A percentile compares a stretch with the other conserved stretches of the same genome.
Evolutionary conservation across 257 asterid genomes (phyloP).

Genomic region (Primulina tabacum): DNA sequence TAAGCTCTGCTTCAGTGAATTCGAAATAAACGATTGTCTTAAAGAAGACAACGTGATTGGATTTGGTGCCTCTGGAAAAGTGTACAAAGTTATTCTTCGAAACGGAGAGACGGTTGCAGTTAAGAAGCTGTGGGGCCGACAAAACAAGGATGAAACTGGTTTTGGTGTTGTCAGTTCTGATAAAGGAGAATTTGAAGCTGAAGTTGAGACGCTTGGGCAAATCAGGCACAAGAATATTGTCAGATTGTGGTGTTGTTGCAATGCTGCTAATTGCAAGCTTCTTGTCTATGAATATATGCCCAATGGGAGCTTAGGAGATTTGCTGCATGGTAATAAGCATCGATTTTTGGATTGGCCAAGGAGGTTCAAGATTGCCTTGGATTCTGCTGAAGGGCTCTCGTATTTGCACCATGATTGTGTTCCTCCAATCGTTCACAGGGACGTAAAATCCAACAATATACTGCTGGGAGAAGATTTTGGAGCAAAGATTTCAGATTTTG

Average conservation of each 20-base stretch:
- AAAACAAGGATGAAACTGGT: conserved; percentile 26
- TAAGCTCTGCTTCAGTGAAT: conserved; percentile 60
- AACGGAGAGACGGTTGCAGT: conserved; percentile 78
- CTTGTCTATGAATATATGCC: conserved; percentile 80
- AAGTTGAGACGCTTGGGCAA: conserved; percentile 72
- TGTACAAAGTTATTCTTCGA: conserved; percentile 59
- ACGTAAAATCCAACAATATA: conserved; percentile 75
- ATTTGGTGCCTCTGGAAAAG: conserved; percentile 69
- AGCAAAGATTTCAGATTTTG: conserved; percentile 80
- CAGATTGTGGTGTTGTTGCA: conserved; percentile 71
- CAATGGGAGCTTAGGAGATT: conserved; percentile 85
- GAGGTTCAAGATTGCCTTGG: conserved; percentile 63
- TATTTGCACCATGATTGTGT: conserved; percentile 85
- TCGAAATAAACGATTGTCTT: conserved; percentile 49
- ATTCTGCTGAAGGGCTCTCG: conserved; percentile 84
- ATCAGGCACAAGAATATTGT: conserved; percentile 86
- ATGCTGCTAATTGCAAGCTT: conserved; percentile 48
- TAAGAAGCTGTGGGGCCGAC: conserved; percentile 52
- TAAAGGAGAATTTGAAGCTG: conserved; percentile 51
- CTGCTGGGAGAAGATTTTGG: conserved; percentile 56
- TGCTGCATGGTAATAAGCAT: conserved; percentile 48
- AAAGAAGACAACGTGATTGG: conserved; percentile 70
- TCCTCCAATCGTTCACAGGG: conserved; percentile 86
- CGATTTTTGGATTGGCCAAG: conserved; percentile 55
- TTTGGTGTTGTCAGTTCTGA: conserved; percentile 27